These are phyloP conservation scores for Paecilomyces formosus DNA, from an alignment of 2,329 filamentous ascomycete species.

Conservation along the genomic window DNA sequence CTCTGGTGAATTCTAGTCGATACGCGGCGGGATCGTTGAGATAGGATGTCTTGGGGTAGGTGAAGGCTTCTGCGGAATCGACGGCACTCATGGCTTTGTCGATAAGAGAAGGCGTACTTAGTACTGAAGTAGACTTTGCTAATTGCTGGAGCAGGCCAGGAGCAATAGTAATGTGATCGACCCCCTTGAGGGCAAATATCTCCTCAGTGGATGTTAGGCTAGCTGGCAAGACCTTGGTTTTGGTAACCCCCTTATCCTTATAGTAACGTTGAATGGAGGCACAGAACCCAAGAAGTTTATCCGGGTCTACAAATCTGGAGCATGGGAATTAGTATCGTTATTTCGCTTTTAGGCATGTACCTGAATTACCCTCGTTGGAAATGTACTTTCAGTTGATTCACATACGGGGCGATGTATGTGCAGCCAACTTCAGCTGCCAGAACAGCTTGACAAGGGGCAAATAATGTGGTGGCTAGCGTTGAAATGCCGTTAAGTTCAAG, in stretches of 20 bases:
- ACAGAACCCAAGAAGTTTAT: constrained; percentile 40
- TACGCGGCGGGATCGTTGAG: constrained; percentile 41
- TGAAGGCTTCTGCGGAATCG: constrained; percentile 1
- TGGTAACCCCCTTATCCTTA: constrained; percentile 24
- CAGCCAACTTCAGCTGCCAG: constrained; percentile 52
- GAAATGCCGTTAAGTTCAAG: constrained; percentile 49
- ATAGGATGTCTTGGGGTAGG: constrained; percentile 14
- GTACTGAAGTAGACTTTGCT: constrained; percentile 30
- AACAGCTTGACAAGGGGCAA: constrained; percentile 53
- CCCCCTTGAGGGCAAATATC: constrained; percentile 51
- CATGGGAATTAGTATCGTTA: not conserved
- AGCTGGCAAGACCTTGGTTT: constrained; percentile 49
- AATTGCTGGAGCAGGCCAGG: constrained; percentile 46
- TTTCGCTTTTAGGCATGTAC: not conserved
- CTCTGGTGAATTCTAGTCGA: constrained; percentile 45
- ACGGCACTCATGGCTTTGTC: constrained; percentile 8
- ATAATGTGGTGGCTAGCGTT: constrained; percentile 57
- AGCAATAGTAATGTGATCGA: constrained; percentile 53
- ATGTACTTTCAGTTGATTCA: constrained; percentile 59
- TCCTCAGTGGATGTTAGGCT: constrained; percentile 52
- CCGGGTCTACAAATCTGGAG: constrained; percentile 18
- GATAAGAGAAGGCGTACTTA: constrained; percentile 23
- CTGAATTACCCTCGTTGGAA: constrained; percentile 37
- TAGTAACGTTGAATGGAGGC: constrained; percentile 49
- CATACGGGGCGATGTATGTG: constrained; percentile 56